Base-by-base conservation (phyloP, 176 grass and related monocot species). In the Aegilops longissima region DNA sequence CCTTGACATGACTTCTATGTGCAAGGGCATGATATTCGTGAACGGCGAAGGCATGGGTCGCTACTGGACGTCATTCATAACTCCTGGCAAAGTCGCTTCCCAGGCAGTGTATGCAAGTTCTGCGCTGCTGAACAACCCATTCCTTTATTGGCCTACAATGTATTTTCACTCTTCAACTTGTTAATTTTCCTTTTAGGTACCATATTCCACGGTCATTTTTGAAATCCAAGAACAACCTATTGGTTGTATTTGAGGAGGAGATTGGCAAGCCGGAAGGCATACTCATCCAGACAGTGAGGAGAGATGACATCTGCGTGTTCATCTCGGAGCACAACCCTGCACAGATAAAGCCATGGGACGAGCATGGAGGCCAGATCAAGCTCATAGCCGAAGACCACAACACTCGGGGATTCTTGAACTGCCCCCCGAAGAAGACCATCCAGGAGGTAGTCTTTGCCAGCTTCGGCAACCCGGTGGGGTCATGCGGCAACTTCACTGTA, bases 221-320 rank as follows among this genome's bases (percentile, higher is more conserved):
- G 70, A 98, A 98, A 83, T 40, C 89, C 42, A 92, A 94, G 74
- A 78, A 89, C 79, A 98, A 98, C 79, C 90, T 91, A 4, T 56
- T 98, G 80, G 92, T 98, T 18, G 16, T 98, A 62, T 98, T 92
- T 31, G 96, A 98, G 90, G 96, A 98, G 86, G 86, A 95, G 11
- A n/a, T 78, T 9, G 96, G 96, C 63, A 98, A 86, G 68, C 88
- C 90, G 18, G 84, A 88, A 18, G 96, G 82, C 73, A 92, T 98
- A 52, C 76, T 80, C 16, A 49, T 94, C 65, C 74, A 89, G 78
- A 92, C 82, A 0, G 96, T 95, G 31, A 92, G 88, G 77, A 94
- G 93, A 82, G 96, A 98, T 72, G 84, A 98, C 90, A 90, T 98
- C 21, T 98, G 96, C 31, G 68, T 89, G 18, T 21, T 91, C 18